Percentiles rank a stretch among this genome's conserved stretches.
These are phyloP conservation scores for Strobilomyces echinocephalus DNA, from an alignment of 768 basidiomycete species.

Conservation along the genomic window DNA sequence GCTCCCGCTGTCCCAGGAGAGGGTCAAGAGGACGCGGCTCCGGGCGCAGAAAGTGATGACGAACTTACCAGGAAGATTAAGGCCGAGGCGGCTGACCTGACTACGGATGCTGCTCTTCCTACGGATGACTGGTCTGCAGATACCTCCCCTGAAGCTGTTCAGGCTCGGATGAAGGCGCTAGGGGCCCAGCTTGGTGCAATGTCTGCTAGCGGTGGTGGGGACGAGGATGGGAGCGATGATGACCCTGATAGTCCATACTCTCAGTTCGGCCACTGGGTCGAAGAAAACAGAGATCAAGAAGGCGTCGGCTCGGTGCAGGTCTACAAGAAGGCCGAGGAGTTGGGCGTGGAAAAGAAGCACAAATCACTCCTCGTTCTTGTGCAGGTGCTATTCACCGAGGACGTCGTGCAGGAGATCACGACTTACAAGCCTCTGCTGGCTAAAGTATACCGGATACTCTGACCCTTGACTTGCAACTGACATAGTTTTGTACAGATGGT, in stretches of 20 bases:
- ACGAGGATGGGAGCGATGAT: conserved; percentile 88
- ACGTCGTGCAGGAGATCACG: conserved; percentile 61
- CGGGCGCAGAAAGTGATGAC: conserved; percentile 75
- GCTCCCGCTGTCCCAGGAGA: conserved; percentile 38
- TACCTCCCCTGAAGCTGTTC: conserved; percentile 84
- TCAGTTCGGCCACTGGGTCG: conserved; percentile 79
- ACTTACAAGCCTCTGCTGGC: conserved; percentile 65
- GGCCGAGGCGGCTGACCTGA: conserved; percentile 78
- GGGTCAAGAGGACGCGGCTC: conserved; percentile 36
- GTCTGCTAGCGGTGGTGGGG: conserved; percentile 44
- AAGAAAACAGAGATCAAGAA: conserved; percentile 53
- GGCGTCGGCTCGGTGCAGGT: conserved; percentile 51
- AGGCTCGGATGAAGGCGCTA: conserved; percentile 71
- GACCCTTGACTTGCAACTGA: not conserved
- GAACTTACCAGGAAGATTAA: conserved; percentile 88
- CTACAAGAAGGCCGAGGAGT: conserved; percentile 84
- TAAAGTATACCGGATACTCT: conserved; percentile 43
- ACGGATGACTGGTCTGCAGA: conserved; percentile 91
- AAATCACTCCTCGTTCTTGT: conserved; percentile 80
- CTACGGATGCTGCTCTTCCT: conserved; percentile 51
- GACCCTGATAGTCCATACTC: conserved; percentile 83
- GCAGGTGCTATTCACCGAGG: conserved; percentile 75
- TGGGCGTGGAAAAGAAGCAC: conserved; percentile 94
- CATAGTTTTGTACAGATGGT: conserved; percentile 54
- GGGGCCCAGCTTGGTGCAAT: conserved; percentile 53